phyloP scores from a whole-genome alignment of 805 yeast genomes.

The Starmerella sp. region DNA sequence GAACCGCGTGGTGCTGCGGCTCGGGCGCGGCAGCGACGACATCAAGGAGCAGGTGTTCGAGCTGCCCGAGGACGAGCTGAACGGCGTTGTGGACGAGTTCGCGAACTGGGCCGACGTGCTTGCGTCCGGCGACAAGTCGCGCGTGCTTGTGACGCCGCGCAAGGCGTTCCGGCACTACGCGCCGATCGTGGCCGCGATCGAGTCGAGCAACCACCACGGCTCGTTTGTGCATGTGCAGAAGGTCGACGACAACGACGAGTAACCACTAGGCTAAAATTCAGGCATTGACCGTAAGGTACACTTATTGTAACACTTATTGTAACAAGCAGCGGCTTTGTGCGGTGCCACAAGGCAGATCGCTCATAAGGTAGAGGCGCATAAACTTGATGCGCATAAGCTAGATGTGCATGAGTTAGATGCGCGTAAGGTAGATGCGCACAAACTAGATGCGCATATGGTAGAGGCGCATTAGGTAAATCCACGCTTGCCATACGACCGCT shows the following conservation, averaged over 20 bases:
- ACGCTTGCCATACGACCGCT: too few species aligned
- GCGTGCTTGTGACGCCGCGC: slow-evolving; percentile 48
- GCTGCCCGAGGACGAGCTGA: slow-evolving; percentile 31
- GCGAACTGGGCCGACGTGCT: slow-evolving; percentile 53
- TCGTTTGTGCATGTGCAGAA: slow-evolving; percentile 27
- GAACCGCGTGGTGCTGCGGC: slow-evolving; percentile 21
- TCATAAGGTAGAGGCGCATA: too few species aligned
- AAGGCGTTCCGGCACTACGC: slow-evolving; percentile 89
- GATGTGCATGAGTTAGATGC: too few species aligned
- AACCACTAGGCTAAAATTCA: too few species aligned
- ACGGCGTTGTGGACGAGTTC: slow-evolving; percentile 50
- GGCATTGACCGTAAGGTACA: neutral
- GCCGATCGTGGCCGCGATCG: slow-evolving; percentile 72
- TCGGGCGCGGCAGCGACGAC: slow-evolving; percentile 25
- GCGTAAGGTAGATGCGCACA: too few species aligned
- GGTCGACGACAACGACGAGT: neutral
- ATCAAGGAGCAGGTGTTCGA: slow-evolving; percentile 24
- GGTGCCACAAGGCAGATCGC: too few species aligned
- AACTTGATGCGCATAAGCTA: too few species aligned
- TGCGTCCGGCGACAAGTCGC: slow-evolving; percentile 44
- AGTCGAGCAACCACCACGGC: slow-evolving; percentile 43
- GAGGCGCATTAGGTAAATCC: too few species aligned
- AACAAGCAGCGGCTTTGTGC: too few species aligned
- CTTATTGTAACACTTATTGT: neutral
- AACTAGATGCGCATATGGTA: too few species aligned